phyloP scores from a whole-genome alignment of 352 stramenopile genomes.

The Phytopythium oedochilum region DNA sequence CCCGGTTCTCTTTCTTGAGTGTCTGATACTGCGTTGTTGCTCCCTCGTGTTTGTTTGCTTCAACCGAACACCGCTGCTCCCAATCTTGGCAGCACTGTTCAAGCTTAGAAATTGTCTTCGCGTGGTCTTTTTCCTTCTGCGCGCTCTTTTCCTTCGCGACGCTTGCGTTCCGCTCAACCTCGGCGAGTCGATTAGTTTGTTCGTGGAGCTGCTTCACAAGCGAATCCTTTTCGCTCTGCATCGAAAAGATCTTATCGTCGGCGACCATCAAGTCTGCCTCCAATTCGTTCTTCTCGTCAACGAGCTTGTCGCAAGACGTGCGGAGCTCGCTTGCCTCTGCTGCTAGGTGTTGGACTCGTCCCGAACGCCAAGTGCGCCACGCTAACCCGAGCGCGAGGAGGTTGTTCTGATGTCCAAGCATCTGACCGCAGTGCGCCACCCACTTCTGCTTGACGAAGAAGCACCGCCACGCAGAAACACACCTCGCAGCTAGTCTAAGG shows the following conservation, averaged over 20 bases:
- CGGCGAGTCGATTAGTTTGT: slow-evolving; percentile 20
- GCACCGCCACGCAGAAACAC: slow-evolving; percentile 18
- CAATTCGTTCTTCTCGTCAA: slow-evolving; percentile 35
- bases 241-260: slow-evolving; percentile 28
- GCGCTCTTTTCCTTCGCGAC: slow-evolving; percentile 21
- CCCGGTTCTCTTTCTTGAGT: slow-evolving; percentile 23
- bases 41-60: not conserved
- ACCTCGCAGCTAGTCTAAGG: slow-evolving; percentile 11
- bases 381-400: slow-evolving; percentile 11
- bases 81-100: not conserved
- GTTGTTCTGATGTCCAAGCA: slow-evolving; percentile 15
- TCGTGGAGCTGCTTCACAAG: slow-evolving; percentile 21
- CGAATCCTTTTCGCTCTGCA: slow-evolving; percentile 30
- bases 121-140: not conserved
- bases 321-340: slow-evolving; percentile 11
- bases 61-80: not conserved
- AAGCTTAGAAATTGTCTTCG: not conserved
- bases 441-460: slow-evolving; percentile 13
- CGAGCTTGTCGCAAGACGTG: slow-evolving; percentile 8
- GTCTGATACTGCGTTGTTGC: not conserved
- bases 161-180: slow-evolving; percentile 29
- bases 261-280: slow-evolving; percentile 39
- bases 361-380: slow-evolving; percentile 42
- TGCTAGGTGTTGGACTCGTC: slow-evolving; percentile 14
- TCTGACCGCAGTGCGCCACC: slow-evolving; percentile 10